Evolutionary conservation across 768 basidiomycete species (phyloP).

Genomic region (Krasilnikovozyma curviuscula): DNA sequence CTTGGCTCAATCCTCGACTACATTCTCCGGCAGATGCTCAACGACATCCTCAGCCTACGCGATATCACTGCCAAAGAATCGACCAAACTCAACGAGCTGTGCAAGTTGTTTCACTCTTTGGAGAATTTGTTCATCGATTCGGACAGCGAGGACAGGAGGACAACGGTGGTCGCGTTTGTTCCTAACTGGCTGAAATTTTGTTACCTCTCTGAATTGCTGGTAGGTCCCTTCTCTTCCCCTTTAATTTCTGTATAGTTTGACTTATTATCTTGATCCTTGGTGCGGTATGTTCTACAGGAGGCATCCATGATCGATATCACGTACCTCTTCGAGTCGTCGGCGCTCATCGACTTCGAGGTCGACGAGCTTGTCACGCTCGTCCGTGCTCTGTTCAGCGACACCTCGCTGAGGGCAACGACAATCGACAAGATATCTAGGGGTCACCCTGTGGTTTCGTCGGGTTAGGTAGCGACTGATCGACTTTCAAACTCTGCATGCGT

Average conservation of each 20-base stretch:
- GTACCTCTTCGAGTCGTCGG: slow-evolving; percentile 77
- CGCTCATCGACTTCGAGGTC: slow-evolving; percentile 70
- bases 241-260: background rate
- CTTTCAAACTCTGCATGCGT: too few relatives aligned
- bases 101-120: slow-evolving; percentile 53
- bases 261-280: background rate
- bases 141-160: slow-evolving; percentile 43
- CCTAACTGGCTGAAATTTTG: slow-evolving; percentile 88
- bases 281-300: slow-evolving; percentile 36
- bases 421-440: slow-evolving; percentile 53
- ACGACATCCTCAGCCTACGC: slow-evolving; percentile 50
- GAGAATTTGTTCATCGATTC: slow-evolving; percentile 64
- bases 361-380: slow-evolving; percentile 68
- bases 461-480: too few relatives aligned
- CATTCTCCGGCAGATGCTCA: slow-evolving; percentile 45
- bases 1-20: slow-evolving; percentile 53
- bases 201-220: slow-evolving; percentile 78
- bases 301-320: slow-evolving; percentile 80
- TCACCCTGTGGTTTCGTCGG: too few relatives aligned
- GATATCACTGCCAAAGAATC: slow-evolving; percentile 85
- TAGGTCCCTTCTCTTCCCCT: slow-evolving; percentile 31
- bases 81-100: slow-evolving; percentile 59
- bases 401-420: slow-evolving; percentile 54
- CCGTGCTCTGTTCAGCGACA: slow-evolving; percentile 72
- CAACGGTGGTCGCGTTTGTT: slow-evolving; percentile 66